Percentiles rank a stretch among this genome's conserved stretches.
Conservation (phyloP, 108 stramenopile genomes). For the Cyclotella cryptica region DNA sequence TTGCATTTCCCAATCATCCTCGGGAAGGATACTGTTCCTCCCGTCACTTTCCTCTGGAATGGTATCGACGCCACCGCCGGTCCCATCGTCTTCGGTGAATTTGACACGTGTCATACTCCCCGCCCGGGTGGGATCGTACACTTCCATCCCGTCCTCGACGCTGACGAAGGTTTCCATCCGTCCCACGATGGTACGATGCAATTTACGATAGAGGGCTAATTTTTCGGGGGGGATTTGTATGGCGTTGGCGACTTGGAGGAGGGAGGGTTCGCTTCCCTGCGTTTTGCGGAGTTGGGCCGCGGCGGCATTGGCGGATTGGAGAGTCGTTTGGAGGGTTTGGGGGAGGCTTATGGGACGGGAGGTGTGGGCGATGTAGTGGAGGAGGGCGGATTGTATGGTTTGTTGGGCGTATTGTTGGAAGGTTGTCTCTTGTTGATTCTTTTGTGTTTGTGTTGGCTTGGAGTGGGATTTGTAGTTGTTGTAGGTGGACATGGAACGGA, state of each 20-base stretch:
- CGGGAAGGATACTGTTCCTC: constrained; percentile 60
- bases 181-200: constrained; percentile 36
- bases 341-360: constrained; percentile 34
- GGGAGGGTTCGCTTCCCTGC: constrained; percentile 26
- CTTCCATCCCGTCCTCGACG: constrained; percentile 36
- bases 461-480: constrained; percentile 21
- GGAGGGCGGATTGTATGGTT: constrained; percentile 42
- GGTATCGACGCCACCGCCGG: not conserved
- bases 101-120: constrained; percentile 17
- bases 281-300: constrained; percentile 4
- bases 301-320: constrained; percentile 24
- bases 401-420: constrained; percentile 63
- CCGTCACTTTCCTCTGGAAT: constrained; percentile 45
- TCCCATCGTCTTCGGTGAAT: constrained; percentile 36
- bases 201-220: constrained; percentile 36
- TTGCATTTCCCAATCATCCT: constrained; percentile 60
- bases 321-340: constrained; percentile 35
- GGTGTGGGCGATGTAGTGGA: constrained; percentile 28
- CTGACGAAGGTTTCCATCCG: constrained; percentile 11
- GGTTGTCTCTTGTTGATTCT: not conserved
- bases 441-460: not conserved
- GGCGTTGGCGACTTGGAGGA: constrained; percentile 30
- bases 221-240: constrained; percentile 14
- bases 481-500: constrained; percentile 60
- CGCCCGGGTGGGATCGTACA: constrained; percentile 31